phyloP scores from a whole-genome alignment of 495 filamentous ascomycete species.

The Hypoxylon lenormandii region DNA sequence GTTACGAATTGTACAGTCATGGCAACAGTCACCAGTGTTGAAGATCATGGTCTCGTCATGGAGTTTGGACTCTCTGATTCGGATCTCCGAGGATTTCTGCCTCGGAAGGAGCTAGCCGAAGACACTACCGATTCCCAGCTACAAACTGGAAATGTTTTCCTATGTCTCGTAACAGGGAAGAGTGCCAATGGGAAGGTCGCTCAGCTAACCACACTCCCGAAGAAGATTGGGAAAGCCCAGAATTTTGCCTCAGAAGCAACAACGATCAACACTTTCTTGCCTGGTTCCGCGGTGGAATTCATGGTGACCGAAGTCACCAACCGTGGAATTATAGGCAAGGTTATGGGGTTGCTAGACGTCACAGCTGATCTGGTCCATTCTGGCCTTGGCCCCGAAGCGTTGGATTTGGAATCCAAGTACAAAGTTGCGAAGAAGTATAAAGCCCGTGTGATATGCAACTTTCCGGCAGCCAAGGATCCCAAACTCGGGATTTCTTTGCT shows the following conservation, averaged over 20 bases:
- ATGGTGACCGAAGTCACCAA: constrained; percentile 78
- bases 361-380: constrained; percentile 92
- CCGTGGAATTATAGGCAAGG: constrained; percentile 74
- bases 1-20: constrained; percentile 80
- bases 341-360: constrained; percentile 90
- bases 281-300: constrained; percentile 87
- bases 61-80: constrained; percentile 80
- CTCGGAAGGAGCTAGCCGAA: constrained; percentile 82
- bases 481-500: constrained; percentile 88
- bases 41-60: constrained; percentile 96
- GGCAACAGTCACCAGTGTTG: constrained; percentile 86
- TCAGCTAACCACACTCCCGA: constrained; percentile 81
- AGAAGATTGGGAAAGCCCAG: constrained; percentile 76
- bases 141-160: constrained; percentile 75
- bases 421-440: constrained; percentile 85
- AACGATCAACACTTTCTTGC: constrained; percentile 87
- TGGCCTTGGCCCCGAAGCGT: constrained; percentile 71
- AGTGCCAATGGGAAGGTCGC: constrained; percentile 81
- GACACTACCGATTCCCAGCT: constrained; percentile 72
- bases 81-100: constrained; percentile 81
- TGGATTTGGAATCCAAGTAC: constrained; percentile 77
- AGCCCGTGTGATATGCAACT: constrained; percentile 85
- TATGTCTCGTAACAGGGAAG: constrained; percentile 83
- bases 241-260: constrained; percentile 78
- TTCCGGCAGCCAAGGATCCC: constrained; percentile 78